These are phyloP conservation scores for Auricularia sp. DNA, from an alignment of 768 basidiomycete species.

Conservation along the genomic window DNA sequence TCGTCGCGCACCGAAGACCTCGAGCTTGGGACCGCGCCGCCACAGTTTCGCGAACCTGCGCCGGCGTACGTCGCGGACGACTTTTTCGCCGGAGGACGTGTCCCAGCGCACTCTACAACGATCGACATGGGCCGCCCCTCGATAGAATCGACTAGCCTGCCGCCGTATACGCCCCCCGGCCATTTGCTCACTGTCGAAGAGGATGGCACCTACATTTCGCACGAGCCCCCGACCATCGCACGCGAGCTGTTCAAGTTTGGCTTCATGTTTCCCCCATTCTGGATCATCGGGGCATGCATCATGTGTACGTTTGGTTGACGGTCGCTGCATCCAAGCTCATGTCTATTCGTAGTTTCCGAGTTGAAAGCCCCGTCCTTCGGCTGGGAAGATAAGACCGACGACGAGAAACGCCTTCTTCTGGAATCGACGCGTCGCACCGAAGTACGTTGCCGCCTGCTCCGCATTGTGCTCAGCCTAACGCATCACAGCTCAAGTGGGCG, in stretches of 20 bases:
- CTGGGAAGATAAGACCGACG: slow-evolving; percentile 29
- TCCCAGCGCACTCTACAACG: neutral
- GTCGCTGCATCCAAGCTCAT: neutral
- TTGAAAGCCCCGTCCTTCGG: slow-evolving; percentile 24
- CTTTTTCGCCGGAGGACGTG: neutral
- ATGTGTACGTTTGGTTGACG: slow-evolving; percentile 10
- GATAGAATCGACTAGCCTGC: neutral
- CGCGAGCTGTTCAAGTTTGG: slow-evolving; percentile 41
- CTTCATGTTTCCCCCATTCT: slow-evolving; percentile 42
- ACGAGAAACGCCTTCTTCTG: slow-evolving; percentile 25
- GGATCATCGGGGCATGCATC: slow-evolving; percentile 34
- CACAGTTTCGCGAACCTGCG: neutral
- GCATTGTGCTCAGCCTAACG: neutral
- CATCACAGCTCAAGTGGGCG: slow-evolving; percentile 28
- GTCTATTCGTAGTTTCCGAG: slow-evolving; percentile 20
- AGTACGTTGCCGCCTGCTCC: neutral
- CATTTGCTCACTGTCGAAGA: neutral
- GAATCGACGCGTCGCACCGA: slow-evolving; percentile 27
- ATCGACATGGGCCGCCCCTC: neutral
- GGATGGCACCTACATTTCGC: neutral
- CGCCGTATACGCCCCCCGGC: neutral
- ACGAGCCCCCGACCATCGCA: slow-evolving; percentile 35
- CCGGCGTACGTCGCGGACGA: neutral
- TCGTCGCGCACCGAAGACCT: neutral
- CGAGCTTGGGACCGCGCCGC: neutral